Evolutionary conservation across 73 alveolate genomes (phyloP).

Genomic region (Effrenium voratum): DNA sequence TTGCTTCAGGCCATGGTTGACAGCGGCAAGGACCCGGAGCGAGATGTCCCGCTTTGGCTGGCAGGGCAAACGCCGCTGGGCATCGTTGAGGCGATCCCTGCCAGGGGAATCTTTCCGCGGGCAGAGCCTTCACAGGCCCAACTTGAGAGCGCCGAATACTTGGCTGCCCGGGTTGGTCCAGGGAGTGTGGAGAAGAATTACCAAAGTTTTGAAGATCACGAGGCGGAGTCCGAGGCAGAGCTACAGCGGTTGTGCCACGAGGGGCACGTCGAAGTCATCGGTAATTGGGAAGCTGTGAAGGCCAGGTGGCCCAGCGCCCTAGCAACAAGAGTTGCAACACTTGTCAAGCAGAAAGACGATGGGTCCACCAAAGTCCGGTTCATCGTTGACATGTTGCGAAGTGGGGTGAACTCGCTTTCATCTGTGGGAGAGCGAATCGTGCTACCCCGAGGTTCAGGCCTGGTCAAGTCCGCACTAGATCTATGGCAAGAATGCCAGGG

Average conservation of each 20-base stretch:
- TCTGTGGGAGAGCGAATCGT: background rate
- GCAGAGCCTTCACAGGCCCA: background rate
- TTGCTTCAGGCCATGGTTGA: background rate
- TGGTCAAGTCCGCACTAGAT: background rate
- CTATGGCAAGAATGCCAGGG: background rate
- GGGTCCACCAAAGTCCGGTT: background rate
- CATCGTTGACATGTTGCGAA: background rate
- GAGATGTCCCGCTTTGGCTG: background rate
- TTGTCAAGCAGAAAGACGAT: background rate
- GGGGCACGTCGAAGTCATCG: background rate
- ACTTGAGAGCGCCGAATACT: background rate
- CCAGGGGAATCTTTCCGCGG: background rate
- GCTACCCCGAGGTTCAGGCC: background rate
- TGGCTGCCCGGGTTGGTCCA: background rate
- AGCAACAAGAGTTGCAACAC: background rate
- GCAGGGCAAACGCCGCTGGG: constrained; percentile 10
- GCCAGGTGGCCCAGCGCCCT: background rate
- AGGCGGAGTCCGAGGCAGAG: background rate
- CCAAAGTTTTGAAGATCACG: background rate
- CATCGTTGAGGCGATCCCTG: background rate
- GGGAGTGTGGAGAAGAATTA: background rate
- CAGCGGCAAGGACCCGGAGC: background rate
- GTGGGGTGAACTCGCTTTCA: background rate
- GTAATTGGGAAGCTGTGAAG: background rate
- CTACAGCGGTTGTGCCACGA: background rate